A percentile compares a stretch with the other conserved stretches of the same genome.
Conservation (phyloP, 495 filamentous ascomycete species). For the Aspergillus taichungensis region DNA sequence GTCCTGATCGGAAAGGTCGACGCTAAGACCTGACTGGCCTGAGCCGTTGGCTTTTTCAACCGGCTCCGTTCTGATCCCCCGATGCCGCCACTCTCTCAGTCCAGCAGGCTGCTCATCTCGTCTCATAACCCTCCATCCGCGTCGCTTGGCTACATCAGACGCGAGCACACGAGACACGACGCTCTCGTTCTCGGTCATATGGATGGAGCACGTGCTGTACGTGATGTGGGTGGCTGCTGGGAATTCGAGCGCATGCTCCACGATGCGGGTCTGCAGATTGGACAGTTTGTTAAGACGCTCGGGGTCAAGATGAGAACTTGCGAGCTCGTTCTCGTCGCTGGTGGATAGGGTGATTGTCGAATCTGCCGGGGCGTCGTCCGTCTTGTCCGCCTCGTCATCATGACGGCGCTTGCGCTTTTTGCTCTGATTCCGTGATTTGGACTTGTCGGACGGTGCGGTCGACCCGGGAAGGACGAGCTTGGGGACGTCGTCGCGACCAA, state of each 20-base stretch:
- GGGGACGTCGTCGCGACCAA: constrained; percentile 71
- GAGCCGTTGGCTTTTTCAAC: neutral
- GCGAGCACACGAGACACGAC: constrained; percentile 64
- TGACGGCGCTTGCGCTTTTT: constrained; percentile 39
- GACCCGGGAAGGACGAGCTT: constrained; percentile 41
- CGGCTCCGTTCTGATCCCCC: constrained; percentile 45
- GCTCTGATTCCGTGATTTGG: constrained; percentile 16
- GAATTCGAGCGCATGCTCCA: constrained; percentile 77
- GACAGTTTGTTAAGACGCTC: constrained; percentile 62
- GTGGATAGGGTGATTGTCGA: constrained; percentile 7
- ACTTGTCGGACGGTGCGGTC: constrained; percentile 10
- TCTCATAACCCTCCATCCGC: constrained; percentile 69
- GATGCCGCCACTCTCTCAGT: constrained; percentile 59
- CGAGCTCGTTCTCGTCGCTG: constrained; percentile 30
- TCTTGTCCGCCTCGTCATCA: constrained; percentile 16
- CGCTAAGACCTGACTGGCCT: constrained; percentile 1
- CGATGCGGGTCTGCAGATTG: constrained; percentile 64
- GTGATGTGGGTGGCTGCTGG: constrained; percentile 68
- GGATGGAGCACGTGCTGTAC: constrained; percentile 88
- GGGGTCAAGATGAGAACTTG: constrained; percentile 11
- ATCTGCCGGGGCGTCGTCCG: constrained; percentile 1
- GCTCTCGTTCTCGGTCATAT: constrained; percentile 77
- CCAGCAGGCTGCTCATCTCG: constrained; percentile 63
- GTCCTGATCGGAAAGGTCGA: constrained; percentile 39
- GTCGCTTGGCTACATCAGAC: constrained; percentile 51